These are phyloP conservation scores for Helminthosporium solani DNA, from an alignment of 2,329 filamentous ascomycete species.

Conservation along the genomic window DNA sequence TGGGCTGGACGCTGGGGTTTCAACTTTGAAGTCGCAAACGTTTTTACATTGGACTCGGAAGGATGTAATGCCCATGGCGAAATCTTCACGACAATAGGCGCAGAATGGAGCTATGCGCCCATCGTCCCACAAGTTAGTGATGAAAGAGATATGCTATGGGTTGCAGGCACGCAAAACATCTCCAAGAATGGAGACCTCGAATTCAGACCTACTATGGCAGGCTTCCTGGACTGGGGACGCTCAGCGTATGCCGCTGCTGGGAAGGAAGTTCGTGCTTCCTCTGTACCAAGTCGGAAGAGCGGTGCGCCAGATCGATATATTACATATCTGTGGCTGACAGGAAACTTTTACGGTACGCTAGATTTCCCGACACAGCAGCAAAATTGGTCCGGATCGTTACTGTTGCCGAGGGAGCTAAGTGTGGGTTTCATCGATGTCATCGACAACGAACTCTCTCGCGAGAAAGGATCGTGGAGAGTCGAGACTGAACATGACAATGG, in stretches of 20 bases:
- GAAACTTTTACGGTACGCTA: conserved; percentile 45
- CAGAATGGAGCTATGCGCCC: conserved; percentile 47
- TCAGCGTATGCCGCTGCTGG: conserved; percentile 49
- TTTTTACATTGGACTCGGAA: conserved; percentile 44
- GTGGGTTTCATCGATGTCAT: conserved; percentile 47
- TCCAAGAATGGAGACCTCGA: conserved; percentile 22
- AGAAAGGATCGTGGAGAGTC: conserved; percentile 45
- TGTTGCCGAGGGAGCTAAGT: conserved; percentile 48
- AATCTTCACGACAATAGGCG: conserved; percentile 45
- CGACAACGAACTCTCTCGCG: conserved; percentile 43
- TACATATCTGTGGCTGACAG: conserved; percentile 47
- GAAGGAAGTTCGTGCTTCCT: conserved; percentile 43
- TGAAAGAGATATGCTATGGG: conserved; percentile 47
- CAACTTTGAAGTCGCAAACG: conserved; percentile 51
- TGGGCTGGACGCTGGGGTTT: conserved; percentile 35
- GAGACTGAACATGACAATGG: conserved; percentile 29
- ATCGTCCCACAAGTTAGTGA: conserved; percentile 44
- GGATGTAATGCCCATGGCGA: conserved; percentile 46
- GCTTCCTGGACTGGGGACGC: conserved; percentile 45
- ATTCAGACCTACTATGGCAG: conserved; percentile 47
- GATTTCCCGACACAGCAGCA: conserved; percentile 46
- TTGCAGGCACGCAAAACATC: conserved; percentile 39
- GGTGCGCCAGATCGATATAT: conserved; percentile 47
- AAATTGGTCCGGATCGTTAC: conserved; percentile 48
- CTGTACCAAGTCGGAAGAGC: conserved; percentile 41